Conservation (phyloP, 192 early-diverging fungal species). For the Coemansia sp. region DNA sequence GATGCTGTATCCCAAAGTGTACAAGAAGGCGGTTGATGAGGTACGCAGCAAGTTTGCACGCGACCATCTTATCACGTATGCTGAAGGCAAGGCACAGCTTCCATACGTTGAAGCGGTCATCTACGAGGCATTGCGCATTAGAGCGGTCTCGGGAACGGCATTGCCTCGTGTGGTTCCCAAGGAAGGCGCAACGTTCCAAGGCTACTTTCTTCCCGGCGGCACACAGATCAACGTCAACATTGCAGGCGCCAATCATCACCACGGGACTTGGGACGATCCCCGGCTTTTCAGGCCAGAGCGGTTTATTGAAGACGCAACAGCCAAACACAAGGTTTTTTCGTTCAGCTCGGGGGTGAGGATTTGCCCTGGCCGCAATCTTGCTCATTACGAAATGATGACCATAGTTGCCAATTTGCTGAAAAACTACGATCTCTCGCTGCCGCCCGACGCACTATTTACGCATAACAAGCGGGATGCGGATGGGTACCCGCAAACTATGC, state of each 20-base stretch:
- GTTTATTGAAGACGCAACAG: slow-evolving; percentile 21
- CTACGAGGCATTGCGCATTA: slow-evolving; percentile 42
- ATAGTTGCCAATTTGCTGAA: slow-evolving; percentile 37
- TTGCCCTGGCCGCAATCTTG: slow-evolving; percentile 38
- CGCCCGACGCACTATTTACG: slow-evolving; percentile 13
- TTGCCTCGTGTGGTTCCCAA: slow-evolving; percentile 29
- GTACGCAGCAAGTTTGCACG: slow-evolving; percentile 28
- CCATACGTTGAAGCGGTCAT: slow-evolving; percentile 50
- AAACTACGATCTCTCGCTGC: slow-evolving; percentile 34
- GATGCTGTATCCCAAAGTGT: slow-evolving; percentile 24
- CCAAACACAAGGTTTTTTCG: slow-evolving; percentile 26
- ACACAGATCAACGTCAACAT: slow-evolving; percentile 16
- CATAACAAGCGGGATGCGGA: slow-evolving; percentile 8
- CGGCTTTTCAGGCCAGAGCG: slow-evolving; percentile 42
- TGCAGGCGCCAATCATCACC: slow-evolving; percentile 27
- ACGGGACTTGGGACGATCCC: slow-evolving; percentile 21
- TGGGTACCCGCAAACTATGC: slow-evolving; percentile 14
- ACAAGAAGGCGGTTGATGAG: slow-evolving; percentile 22
- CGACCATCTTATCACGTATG: slow-evolving; percentile 29
- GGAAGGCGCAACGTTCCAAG: slow-evolving; percentile 36
- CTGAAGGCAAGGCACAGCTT: slow-evolving; percentile 23
- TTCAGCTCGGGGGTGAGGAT: slow-evolving; percentile 40
- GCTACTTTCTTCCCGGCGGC: slow-evolving; percentile 37
- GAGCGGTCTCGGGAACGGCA: slow-evolving; percentile 13
- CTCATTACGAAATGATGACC: slow-evolving; percentile 40